Evolutionary conservation across 1,284 basidiomycete genomes (phyloP).

Genomic region (Sanghuangporus baumii): DNA sequence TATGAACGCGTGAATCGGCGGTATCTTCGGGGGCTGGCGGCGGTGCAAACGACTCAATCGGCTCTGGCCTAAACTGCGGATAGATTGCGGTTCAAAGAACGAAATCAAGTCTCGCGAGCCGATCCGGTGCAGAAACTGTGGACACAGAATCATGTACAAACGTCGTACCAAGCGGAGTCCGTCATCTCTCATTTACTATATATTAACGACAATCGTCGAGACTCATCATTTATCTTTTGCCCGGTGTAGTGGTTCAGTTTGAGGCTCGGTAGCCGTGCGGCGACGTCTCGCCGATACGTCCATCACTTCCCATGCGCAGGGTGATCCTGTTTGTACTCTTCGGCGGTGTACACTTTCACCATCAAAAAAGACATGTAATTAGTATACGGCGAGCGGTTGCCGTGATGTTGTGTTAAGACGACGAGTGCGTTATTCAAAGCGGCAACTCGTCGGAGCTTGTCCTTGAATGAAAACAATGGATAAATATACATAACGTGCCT

Average conservation of each 20-base stretch:
- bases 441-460: conserved; percentile 5
- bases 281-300: background rate
- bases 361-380: background rate
- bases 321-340: background rate
- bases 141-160: conserved; percentile 66
- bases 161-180: conserved; percentile 56
- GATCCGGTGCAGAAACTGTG: conserved; percentile 59
- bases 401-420: background rate
- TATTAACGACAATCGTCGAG: background rate
- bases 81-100: conserved; percentile 55
- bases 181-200: conserved; percentile 23
- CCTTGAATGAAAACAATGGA: background rate
- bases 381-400: background rate
- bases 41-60: background rate
- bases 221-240: background rate
- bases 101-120: conserved; percentile 51
- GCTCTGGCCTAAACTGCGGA: background rate
- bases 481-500: background rate
- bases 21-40: background rate
- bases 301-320: background rate
- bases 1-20: background rate
- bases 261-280: conserved; percentile 29
- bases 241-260: conserved; percentile 33
- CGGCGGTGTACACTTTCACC: background rate
- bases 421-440: background rate